Base-by-base conservation (phyloP, 192 early-diverging fungal species). In the Pilaira anomala region DNA sequence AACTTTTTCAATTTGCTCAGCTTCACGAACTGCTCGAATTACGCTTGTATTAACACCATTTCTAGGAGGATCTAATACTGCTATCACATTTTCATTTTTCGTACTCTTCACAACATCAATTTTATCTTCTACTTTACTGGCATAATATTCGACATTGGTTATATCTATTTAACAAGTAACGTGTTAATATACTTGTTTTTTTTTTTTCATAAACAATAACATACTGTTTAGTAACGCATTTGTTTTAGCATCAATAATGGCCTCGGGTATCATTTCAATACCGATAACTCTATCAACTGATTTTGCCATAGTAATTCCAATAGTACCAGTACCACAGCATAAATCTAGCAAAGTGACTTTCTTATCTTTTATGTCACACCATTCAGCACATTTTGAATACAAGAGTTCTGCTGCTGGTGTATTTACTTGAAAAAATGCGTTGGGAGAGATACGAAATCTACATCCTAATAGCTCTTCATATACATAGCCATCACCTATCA, bases 311-410 rank as follows among this genome's bases (percentile, higher is more conserved):
- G 80, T 80, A 41, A 93, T 77, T 8, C 91, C 91, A 63, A 93
- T 93, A 13, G 89, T 91, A 42, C 91, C 91, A 12, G 88, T 91
- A 9, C 91, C 91, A 72, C 91, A 93, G 76, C 91, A 93, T 19
- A 93, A 65, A 68, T 93, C 89, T n/a, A 91, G 67, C 4, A 86
- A 60, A 19, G 85, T 73, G n/a, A n/a, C n/a, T 6, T 80, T 58
- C 16, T 66, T 67, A 45, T 68, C 68, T 33, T 63, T 49, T 25
- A 67, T 49, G 12, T 65, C 53, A 51, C 66, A 69, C 65, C 68
- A 73, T n/a, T 75, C 70, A 25, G 60, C 57, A 40, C 68, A 70
- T 56, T 69, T 58, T 58, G 63, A 39, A 66, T 91, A 93, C 45
- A 93, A 63, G 3, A 77, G 39, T 62, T 91, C 83, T 3, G 91